Percentiles rank a stretch among this genome's conserved stretches.
These are phyloP conservation scores for Populus deltoides DNA, from an alignment of 345 rosid species.

Conservation along the genomic window DNA sequence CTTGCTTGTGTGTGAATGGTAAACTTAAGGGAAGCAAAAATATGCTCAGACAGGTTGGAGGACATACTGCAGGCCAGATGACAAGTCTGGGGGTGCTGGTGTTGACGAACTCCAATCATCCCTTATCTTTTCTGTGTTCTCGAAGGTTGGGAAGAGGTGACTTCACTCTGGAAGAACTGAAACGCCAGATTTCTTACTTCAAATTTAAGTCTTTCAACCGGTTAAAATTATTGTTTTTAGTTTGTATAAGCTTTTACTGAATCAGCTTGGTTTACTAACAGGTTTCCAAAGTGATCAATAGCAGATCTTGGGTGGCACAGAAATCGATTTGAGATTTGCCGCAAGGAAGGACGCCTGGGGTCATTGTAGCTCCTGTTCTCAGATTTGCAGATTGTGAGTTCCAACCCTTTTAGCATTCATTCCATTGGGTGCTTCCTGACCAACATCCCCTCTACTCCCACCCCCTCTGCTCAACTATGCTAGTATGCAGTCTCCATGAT, in stretches of 20 bases:
- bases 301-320: conserved; percentile 97
- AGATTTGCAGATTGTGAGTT: conserved; percentile 84
- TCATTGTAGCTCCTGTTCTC: conserved; percentile 91
- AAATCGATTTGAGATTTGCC: conserved; percentile 85
- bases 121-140: conserved; percentile 77
- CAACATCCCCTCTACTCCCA: background rate
- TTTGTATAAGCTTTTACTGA: too few relatives aligned
- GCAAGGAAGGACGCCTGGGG: conserved; percentile 86
- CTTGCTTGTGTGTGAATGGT: conserved; percentile 5
- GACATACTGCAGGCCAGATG: conserved; percentile 92
- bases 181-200: background rate
- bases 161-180: background rate
- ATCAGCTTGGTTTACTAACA: conserved; percentile 20
- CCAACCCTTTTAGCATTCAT: background rate
- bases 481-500: background rate
- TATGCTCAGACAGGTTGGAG: conserved; percentile 96
- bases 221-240: background rate
- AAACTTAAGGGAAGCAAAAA: conserved; percentile 26
- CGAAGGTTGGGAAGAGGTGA: conserved; percentile 87
- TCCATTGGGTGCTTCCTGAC: background rate
- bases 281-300: conserved; percentile 94
- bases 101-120: conserved; percentile 95
- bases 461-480: background rate
- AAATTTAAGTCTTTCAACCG: background rate
- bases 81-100: conserved; percentile 95